Percentiles rank a stretch among this genome's conserved stretches.
Conservation (phyloP, 192 early-diverging fungal genomes). For the Dimargaris cristalligena region DNA sequence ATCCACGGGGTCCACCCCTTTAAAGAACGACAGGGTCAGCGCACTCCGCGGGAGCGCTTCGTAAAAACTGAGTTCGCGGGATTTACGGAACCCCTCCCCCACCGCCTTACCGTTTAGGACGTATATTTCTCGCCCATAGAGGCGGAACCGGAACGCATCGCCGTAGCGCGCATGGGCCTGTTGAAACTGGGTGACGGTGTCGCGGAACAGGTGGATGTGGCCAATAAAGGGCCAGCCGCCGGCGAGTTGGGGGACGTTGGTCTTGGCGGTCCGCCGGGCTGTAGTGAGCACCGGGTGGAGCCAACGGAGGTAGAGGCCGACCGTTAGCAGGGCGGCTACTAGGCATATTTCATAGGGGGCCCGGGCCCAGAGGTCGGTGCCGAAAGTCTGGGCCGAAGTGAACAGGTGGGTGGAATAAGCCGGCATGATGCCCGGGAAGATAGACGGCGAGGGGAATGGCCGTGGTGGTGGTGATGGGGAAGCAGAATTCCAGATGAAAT, state of each 20-base stretch:
- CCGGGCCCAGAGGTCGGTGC: no score
- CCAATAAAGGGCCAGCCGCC: background rate
- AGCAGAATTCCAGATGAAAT: no score
- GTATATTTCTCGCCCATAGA: background rate
- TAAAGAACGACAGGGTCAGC: background rate
- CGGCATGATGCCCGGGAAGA: no score
- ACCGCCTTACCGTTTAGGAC: background rate
- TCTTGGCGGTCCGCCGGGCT: no score
- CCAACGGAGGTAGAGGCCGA: no score
- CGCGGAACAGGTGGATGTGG: background rate
- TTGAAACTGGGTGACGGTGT: background rate
- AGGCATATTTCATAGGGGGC: no score
- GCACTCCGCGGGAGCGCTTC: background rate
- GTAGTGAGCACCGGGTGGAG: no score
- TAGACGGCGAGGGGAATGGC: no score
- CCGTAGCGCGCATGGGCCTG: background rate
- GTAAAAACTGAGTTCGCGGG: background rate
- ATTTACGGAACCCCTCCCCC: background rate
- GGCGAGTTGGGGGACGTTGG: background rate
- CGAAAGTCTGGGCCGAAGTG: no score
- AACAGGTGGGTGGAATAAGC: no score
- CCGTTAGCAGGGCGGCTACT: no score
- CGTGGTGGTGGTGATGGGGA: no score
- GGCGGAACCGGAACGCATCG: background rate
- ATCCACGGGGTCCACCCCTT: background rate